These are phyloP conservation scores for Guillardia theta DNA, from an alignment of 78 protist species.

Conservation along the genomic window DNA sequence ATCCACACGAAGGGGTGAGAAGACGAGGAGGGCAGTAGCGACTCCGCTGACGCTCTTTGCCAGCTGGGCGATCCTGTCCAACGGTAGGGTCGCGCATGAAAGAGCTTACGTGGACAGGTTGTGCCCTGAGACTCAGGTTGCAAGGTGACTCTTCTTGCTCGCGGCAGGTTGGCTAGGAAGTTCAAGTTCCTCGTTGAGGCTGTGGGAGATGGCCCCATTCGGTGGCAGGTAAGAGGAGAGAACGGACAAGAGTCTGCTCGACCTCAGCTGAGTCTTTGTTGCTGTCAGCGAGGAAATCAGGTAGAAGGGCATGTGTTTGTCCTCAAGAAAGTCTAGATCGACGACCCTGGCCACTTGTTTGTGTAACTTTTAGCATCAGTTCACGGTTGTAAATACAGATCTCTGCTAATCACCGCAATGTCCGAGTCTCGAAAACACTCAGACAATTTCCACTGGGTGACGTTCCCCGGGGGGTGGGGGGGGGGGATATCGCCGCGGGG, in stretches of 20 bases:
- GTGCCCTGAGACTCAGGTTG: too few relatives aligned
- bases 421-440: too few relatives aligned
- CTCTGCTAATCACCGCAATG: too few relatives aligned
- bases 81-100: not conserved
- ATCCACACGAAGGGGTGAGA: not conserved
- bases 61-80: not conserved
- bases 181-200: not conserved
- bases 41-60: not conserved
- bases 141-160: too few relatives aligned
- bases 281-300: not conserved
- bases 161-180: too few relatives aligned
- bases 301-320: not conserved
- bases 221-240: not conserved
- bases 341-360: too few relatives aligned
- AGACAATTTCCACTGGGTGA: too few relatives aligned
- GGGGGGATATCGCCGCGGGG: too few relatives aligned
- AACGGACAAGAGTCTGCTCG: not conserved
- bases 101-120: not conserved
- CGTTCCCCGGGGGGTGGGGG: too few relatives aligned
- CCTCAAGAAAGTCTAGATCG: not conserved
- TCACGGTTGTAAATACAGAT: too few relatives aligned
- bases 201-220: not conserved
- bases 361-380: too few relatives aligned
- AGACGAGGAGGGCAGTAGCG: not conserved
- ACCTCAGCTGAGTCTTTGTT: not conserved